Conservation (phyloP, 2,329 filamentous ascomycete species). For the Aspergillus latus region DNA sequence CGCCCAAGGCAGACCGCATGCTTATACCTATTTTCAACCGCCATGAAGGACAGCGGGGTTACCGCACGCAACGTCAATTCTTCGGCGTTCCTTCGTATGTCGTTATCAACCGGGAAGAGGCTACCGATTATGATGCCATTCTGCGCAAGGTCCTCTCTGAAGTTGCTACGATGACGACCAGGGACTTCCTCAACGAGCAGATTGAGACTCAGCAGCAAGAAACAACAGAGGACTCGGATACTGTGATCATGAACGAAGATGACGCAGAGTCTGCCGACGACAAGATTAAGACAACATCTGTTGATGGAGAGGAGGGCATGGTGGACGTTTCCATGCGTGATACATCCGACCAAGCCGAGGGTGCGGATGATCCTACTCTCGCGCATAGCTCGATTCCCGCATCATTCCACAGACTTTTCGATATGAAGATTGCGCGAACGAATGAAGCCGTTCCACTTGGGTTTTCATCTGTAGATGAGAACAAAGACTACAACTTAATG, state of each 20-base stretch:
- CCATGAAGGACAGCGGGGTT: slow-evolving; percentile 27
- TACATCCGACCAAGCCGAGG: slow-evolving; percentile 38
- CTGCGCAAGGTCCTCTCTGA: slow-evolving; percentile 76
- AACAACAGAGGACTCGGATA: slow-evolving; percentile 62
- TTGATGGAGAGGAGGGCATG: slow-evolving; percentile 85
- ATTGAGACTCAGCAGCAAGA: slow-evolving; percentile 52
- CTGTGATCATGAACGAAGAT: slow-evolving; percentile 63
- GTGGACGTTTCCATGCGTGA: slow-evolving; percentile 88
- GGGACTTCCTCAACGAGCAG: slow-evolving; percentile 59
- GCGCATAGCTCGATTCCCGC: slow-evolving; percentile 60
- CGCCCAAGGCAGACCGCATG: slow-evolving; percentile 47
- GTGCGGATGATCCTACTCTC: slow-evolving; percentile 27
- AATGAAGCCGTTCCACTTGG: slow-evolving; percentile 67
- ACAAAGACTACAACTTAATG: slow-evolving; percentile 58
- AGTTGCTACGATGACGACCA: slow-evolving; percentile 73
- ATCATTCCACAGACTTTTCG: slow-evolving; percentile 70
- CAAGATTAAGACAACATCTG: slow-evolving; percentile 72
- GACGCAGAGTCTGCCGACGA: slow-evolving; percentile 66
- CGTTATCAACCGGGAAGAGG: slow-evolving; percentile 71
- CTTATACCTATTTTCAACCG: slow-evolving; percentile 52
- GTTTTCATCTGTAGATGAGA: slow-evolving; percentile 63
- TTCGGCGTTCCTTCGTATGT: slow-evolving; percentile 61
- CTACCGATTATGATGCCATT: slow-evolving; percentile 67
- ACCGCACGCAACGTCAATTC: slow-evolving; percentile 29
- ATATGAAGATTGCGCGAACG: slow-evolving; percentile 65